Conservation (phyloP, 1,139 yeast genomes). For the Candida glucosophila region DNA sequence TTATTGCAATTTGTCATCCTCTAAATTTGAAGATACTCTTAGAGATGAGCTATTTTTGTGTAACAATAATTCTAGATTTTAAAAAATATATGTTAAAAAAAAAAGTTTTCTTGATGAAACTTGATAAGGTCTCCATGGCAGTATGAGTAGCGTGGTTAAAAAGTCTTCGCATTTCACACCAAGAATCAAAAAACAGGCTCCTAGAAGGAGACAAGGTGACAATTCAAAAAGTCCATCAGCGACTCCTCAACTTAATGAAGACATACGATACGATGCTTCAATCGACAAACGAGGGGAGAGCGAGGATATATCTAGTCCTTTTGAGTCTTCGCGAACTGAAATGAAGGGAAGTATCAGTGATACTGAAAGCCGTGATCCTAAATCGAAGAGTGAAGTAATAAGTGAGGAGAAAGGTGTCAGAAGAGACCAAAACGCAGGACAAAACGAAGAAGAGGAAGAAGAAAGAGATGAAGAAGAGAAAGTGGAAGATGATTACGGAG, state of each 20-base stretch:
- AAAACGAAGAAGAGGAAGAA: constrained; percentile 7
- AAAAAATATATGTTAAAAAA: no score
- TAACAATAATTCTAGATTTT: no score
- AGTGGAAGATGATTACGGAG: constrained; percentile 18
- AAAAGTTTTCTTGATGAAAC: no score
- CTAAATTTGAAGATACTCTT: no score
- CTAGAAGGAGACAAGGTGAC: constrained; percentile 10
- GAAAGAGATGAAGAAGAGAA: constrained; percentile 16
- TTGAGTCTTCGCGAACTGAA: background rate
- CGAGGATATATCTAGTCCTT: background rate
- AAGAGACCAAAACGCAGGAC: background rate
- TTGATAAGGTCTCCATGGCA: no score
- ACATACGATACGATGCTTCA: no score
- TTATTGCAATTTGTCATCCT: no score
- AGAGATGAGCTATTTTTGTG: no score
- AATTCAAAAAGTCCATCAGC: constrained; percentile 7
- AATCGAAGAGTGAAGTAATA: constrained; percentile 1
- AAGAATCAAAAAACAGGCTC: constrained; percentile 22
- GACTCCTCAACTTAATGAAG: constrained; percentile 13
- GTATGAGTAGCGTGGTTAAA: constrained; percentile 47
- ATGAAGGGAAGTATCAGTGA: constrained; percentile 1
- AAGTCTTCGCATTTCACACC: constrained; percentile 36
- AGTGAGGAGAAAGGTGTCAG: background rate
- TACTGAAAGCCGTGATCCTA: background rate
- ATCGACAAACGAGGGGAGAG: background rate